phyloP scores from a whole-genome alignment of 768 basidiomycete species.

The Auriculariales sp. region DNA sequence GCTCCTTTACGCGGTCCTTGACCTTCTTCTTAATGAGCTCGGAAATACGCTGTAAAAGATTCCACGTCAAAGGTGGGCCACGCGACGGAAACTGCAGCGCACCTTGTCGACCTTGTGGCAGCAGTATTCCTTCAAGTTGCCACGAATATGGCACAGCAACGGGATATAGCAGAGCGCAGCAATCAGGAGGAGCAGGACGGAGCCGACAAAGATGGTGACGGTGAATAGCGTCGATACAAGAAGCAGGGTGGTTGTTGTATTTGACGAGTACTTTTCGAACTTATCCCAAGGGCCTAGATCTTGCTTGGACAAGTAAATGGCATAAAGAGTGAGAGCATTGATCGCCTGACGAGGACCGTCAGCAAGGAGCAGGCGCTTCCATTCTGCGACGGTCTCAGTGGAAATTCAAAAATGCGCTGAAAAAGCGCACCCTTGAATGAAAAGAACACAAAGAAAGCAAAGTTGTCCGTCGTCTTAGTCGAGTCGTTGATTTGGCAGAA shows the following conservation, averaged over 20 bases:
- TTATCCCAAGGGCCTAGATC: slow-evolving; percentile 46
- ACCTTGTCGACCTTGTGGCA: slow-evolving; percentile 99
- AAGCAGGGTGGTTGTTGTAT: slow-evolving; percentile 67
- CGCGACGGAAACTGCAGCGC: slow-evolving; percentile 8
- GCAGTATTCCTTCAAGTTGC: slow-evolving; percentile 98
- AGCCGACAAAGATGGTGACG: slow-evolving; percentile 73
- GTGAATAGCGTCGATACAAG: slow-evolving; percentile 87
- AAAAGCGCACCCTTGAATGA: slow-evolving; percentile 79
- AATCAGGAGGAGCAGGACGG: slow-evolving; percentile 62
- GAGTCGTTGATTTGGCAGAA: slow-evolving; percentile 94
- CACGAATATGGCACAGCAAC: slow-evolving; percentile 88
- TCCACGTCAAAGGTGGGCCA: slow-evolving; percentile 4
- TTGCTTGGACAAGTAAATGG: slow-evolving; percentile 55
- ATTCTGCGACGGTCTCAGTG: slow-evolving; percentile 29
- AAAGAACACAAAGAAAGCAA: slow-evolving; percentile 99
- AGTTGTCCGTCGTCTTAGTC: slow-evolving; percentile 90
- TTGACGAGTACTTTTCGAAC: slow-evolving; percentile 68
- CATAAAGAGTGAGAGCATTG: slow-evolving; percentile 93
- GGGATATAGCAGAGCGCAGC: slow-evolving; percentile 87
- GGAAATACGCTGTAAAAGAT: slow-evolving; percentile 56
- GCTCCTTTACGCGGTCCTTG: slow-evolving; percentile 70
- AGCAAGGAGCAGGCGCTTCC: slow-evolving; percentile 80
- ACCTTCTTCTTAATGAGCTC: slow-evolving; percentile 86
- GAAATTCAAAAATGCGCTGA: not conserved
- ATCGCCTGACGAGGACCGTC: slow-evolving; percentile 96